Conservation (phyloP, 2,329 filamentous ascomycete genomes). For the Ceratocystis variospora region DNA sequence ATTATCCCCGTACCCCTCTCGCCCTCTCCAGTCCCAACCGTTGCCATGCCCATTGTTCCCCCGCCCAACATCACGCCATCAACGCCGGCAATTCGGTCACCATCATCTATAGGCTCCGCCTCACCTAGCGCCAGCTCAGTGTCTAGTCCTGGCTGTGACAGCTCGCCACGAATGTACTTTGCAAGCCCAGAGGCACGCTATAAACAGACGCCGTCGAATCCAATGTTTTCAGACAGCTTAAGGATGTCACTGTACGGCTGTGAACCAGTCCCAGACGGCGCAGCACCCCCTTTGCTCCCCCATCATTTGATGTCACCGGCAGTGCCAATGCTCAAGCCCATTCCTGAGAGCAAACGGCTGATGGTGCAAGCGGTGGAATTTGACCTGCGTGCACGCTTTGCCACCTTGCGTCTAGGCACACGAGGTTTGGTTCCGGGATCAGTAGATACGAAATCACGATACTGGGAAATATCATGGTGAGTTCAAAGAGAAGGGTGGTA, state of each 20-base stretch:
- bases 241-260: neutral
- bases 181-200: neutral
- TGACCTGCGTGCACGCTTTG: constrained; percentile 38
- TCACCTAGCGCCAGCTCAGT: neutral
- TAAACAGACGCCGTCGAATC: neutral
- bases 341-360: constrained; percentile 41
- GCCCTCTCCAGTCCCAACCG: neutral
- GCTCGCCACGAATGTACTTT: neutral
- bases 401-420: constrained; percentile 40
- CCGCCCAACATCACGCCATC: neutral
- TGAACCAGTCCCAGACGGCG: neutral
- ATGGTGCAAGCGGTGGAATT: constrained; percentile 45
- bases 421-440: constrained; percentile 35
- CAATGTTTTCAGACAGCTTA: neutral
- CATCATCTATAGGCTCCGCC: neutral
- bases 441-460: constrained; percentile 35
- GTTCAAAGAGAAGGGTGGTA: too few species aligned
- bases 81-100: neutral
- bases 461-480: constrained; percentile 37
- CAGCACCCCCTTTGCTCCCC: neutral
- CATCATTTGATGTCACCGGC: neutral
- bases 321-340: constrained; percentile 18
- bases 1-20: neutral
- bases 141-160: neutral
- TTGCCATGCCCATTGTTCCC: neutral